phyloP scores from a whole-genome alignment of 192 early-diverging fungal genomes.

The Coemansia sp. region DNA sequence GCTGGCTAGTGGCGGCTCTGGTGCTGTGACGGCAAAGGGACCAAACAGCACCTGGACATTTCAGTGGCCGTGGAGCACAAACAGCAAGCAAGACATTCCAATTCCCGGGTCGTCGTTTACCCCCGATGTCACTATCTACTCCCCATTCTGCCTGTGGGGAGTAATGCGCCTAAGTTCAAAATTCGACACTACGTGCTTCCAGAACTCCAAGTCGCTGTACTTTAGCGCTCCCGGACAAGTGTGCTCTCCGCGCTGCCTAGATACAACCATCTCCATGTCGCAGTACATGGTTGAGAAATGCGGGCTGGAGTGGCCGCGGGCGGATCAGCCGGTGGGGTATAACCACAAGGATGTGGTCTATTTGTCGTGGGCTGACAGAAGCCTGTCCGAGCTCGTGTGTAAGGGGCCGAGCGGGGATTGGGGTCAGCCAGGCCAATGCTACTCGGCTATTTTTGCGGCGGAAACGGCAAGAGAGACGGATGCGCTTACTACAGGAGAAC shows the following conservation, averaged over 20 bases:
- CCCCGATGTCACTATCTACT: constrained; percentile 27
- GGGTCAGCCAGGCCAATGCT: constrained; percentile 27
- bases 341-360: constrained; percentile 46
- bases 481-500: neutral
- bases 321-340: constrained; percentile 31
- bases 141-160: constrained; percentile 31
- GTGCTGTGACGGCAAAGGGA: neutral
- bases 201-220: constrained; percentile 30
- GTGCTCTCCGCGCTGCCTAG: constrained; percentile 33
- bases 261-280: constrained; percentile 31
- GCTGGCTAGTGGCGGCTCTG: neutral
- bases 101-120: constrained; percentile 24
- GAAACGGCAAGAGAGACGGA: constrained; percentile 31
- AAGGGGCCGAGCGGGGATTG: constrained; percentile 18
- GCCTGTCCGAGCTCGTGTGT: constrained; percentile 30
- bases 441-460: constrained; percentile 31
- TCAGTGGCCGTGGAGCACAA: constrained; percentile 40
- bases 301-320: constrained; percentile 9
- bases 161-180: constrained; percentile 6
- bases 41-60: constrained; percentile 6
- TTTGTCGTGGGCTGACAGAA: constrained; percentile 38
- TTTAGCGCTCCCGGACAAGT: constrained; percentile 41
- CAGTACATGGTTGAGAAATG: constrained; percentile 36
- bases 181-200: constrained; percentile 35
- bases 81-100: constrained; percentile 26